A percentile compares a stretch with the other conserved stretches of the same genome.
Conservation (phyloP, 345 rosid species). For the Eucalyptus marginata region DNA sequence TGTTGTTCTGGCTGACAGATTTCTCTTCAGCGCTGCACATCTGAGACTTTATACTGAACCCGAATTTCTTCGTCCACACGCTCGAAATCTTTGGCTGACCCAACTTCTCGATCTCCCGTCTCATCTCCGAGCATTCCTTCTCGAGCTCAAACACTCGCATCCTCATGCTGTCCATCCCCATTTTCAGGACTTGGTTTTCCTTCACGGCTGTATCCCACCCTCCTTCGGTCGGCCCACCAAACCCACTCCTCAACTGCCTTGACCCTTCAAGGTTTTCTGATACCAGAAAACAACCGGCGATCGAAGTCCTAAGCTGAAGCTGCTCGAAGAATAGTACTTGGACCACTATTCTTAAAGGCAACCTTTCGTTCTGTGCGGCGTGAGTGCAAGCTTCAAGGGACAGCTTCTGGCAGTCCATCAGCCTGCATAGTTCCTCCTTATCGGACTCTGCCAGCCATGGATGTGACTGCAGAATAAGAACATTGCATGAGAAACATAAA, state of each 20-base stretch:
- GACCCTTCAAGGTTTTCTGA: slow-evolving; percentile 92
- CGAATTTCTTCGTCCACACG: slow-evolving; percentile 33
- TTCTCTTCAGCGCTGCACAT: slow-evolving; percentile 96
- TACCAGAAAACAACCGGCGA: slow-evolving; percentile 88
- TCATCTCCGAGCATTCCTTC: slow-evolving; percentile 67
- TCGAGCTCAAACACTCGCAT: slow-evolving; percentile 84
- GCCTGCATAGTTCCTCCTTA: slow-evolving; percentile 79
- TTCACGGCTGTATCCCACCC: slow-evolving; percentile 75
- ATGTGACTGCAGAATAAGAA: slow-evolving; percentile 53
- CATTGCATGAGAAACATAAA: neutral
- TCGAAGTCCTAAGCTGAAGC: slow-evolving; percentile 94
- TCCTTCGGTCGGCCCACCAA: slow-evolving; percentile 53
- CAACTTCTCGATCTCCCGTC: slow-evolving; percentile 79
- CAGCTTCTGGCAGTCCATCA: slow-evolving; percentile 92
- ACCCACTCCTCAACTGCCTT: slow-evolving; percentile 70
- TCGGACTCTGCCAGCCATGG: slow-evolving; percentile 87
- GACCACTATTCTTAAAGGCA: slow-evolving; percentile 75
- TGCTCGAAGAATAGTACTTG: slow-evolving; percentile 98
- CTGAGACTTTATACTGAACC: slow-evolving; percentile 77
- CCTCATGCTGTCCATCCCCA: slow-evolving; percentile 95
- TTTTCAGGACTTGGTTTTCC: slow-evolving; percentile 91
- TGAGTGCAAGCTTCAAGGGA: slow-evolving; percentile 97
- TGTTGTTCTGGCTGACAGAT: slow-evolving; percentile 60
- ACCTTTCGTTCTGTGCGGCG: slow-evolving; percentile 90
- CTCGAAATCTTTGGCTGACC: slow-evolving; percentile 24